Conservation (phyloP, 1,139 yeast genomes). For the Ogataea hybrid region DNA sequence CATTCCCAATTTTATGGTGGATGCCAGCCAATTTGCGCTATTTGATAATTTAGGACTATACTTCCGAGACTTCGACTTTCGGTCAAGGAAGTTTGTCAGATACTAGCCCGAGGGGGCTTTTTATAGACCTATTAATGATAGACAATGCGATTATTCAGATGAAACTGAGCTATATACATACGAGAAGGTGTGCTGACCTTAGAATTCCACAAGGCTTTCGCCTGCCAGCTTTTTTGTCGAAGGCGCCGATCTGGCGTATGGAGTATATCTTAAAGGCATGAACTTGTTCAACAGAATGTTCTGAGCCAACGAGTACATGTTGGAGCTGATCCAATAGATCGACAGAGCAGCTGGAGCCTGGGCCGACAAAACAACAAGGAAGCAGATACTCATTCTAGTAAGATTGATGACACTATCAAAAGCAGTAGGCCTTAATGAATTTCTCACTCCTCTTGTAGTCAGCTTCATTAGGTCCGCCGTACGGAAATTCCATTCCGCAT, state of each 20-base stretch:
- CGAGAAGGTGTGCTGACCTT: no score
- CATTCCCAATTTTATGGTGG: not conserved
- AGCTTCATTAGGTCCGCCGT: conserved; percentile 51
- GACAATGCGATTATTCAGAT: not conserved
- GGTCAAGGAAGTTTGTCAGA: not conserved
- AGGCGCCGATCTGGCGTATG: conserved; percentile 33
- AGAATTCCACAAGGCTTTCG: conserved; percentile 1
- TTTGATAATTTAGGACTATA: conserved; percentile 2
- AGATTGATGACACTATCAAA: conserved; percentile 61
- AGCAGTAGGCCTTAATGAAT: conserved; percentile 53
- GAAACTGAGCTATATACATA: not conserved
- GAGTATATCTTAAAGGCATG: conserved; percentile 58
- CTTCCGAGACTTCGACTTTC: not conserved
- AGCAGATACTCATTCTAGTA: conserved; percentile 71
- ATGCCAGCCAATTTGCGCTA: not conserved
- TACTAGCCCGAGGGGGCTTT: not conserved
- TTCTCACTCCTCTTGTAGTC: conserved; percentile 35
- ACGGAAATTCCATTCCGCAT: conserved; percentile 74
- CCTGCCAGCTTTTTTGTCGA: conserved; percentile 1
- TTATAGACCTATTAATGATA: no score
- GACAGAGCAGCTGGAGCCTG: conserved; percentile 84
- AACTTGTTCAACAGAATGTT: conserved; percentile 68
- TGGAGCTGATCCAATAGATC: conserved; percentile 86
- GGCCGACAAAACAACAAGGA: conserved; percentile 78
- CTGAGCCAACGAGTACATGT: conserved; percentile 69